Evolutionary conservation across 495 filamentous ascomycete genomes (phyloP).

Genomic region (Neurospora sp.): DNA sequence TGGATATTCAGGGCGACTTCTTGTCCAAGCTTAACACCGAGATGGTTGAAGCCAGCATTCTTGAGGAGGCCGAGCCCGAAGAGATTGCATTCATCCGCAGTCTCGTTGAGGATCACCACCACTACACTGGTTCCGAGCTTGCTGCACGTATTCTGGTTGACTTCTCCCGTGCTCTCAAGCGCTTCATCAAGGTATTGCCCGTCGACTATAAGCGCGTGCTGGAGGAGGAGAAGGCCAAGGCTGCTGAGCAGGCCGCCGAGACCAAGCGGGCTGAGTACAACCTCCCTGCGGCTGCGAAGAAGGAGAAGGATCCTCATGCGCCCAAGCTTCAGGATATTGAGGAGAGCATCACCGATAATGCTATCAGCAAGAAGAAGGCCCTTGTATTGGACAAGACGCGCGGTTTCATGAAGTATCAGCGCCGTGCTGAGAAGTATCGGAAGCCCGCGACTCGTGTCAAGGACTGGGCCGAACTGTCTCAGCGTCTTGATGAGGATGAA

Average conservation of each 20-base stretch:
- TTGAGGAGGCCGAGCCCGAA: constrained; percentile 62
- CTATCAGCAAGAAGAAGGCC: constrained; percentile 89
- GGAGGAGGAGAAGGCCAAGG: constrained; percentile 74
- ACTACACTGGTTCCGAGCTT: constrained; percentile 96
- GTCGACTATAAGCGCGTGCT: constrained; percentile 97
- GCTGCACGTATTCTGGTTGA: constrained; percentile 94
- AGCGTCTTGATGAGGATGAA: constrained; percentile 87
- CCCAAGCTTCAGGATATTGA: constrained; percentile 87
- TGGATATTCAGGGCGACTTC: constrained; percentile 91
- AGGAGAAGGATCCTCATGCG: constrained; percentile 60
- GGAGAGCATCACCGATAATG: constrained; percentile 77
- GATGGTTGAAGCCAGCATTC: constrained; percentile 87
- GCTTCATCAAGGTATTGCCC: constrained; percentile 91
- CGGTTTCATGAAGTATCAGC: constrained; percentile 98
- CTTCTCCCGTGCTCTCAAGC: constrained; percentile 84
- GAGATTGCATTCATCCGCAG: constrained; percentile 93
- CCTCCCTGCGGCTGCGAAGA: constrained; percentile 55
- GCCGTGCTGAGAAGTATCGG: constrained; percentile 91
- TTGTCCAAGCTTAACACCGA: constrained; percentile 91
- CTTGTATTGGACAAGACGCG: constrained; percentile 94
- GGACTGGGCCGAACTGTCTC: constrained; percentile 91
- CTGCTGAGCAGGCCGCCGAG: constrained; percentile 68
- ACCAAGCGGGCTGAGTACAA: constrained; percentile 75
- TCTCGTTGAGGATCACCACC: constrained; percentile 95
- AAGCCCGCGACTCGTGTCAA: constrained; percentile 74